Evolutionary conservation across 164 flowering plant species (phyloP).

Genomic region (Aristolochia fimbriata): DNA sequence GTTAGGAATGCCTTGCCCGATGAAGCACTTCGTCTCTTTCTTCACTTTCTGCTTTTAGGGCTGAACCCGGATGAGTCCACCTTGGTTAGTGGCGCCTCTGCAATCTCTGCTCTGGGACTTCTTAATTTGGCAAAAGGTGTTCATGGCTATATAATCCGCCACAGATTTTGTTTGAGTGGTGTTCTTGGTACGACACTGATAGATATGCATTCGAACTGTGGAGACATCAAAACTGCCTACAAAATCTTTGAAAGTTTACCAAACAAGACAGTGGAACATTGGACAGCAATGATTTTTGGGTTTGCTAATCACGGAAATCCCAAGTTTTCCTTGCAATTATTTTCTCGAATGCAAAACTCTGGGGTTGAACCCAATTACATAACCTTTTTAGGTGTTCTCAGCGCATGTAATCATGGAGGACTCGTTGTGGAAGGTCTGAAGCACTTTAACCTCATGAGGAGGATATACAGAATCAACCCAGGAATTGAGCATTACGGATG

Average conservation of each 20-base stretch:
- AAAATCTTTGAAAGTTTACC: slow-evolving; percentile 9
- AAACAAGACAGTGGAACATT: slow-evolving; percentile 10
- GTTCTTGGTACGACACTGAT: slow-evolving; percentile 17
- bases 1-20: slow-evolving; percentile 5
- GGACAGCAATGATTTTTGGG: slow-evolving; percentile 20
- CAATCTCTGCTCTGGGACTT: slow-evolving; percentile 12
- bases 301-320: slow-evolving; percentile 16
- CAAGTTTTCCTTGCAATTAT: slow-evolving; percentile 11
- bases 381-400: slow-evolving; percentile 15
- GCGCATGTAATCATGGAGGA: slow-evolving; percentile 21
- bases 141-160: slow-evolving; percentile 8
- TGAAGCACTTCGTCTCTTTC: slow-evolving; percentile 15
- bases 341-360: slow-evolving; percentile 13
- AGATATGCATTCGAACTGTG: slow-evolving; percentile 22
- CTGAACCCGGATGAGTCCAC: slow-evolving; percentile 12
- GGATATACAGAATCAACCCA: slow-evolving; percentile 9
- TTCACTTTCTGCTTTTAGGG: slow-evolving; percentile 8
- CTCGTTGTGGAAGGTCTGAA: slow-evolving; percentile 16
- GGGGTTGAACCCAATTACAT: slow-evolving; percentile 8
- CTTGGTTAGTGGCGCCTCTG: slow-evolving; percentile 11
- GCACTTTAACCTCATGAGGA: slow-evolving; percentile 12
- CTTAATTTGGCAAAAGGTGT: slow-evolving; percentile 10
- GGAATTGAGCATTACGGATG: slow-evolving; percentile 15
- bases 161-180: slow-evolving; percentile 7
- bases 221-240: slow-evolving; percentile 11